These are phyloP conservation scores for Clarireedia homoeocarpa DNA, from an alignment of 2,329 filamentous ascomycete genomes.

Conservation along the genomic window DNA sequence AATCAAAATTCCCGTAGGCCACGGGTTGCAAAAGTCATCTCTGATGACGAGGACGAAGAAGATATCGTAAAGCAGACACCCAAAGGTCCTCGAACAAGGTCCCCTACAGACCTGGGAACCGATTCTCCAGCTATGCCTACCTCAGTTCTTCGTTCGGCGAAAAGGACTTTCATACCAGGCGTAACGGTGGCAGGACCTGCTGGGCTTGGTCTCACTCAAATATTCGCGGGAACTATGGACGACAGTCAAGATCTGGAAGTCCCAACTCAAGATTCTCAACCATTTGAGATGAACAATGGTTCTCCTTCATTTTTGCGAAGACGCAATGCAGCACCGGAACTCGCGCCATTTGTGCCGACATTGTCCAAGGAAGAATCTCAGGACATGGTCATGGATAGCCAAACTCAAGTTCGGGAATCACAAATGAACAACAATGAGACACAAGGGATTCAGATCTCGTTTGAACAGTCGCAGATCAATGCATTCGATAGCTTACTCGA, in stretches of 20 bases:
- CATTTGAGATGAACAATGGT: constrained; percentile 28
- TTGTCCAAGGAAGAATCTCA: constrained; percentile 33
- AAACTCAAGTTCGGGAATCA: constrained; percentile 35
- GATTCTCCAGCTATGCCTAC: constrained; percentile 45
- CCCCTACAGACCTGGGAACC: constrained; percentile 30
- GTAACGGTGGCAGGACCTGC: constrained; percentile 53
- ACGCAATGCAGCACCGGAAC: constrained; percentile 41
- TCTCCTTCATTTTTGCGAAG: constrained; percentile 41
- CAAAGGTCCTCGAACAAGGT: constrained; percentile 18
- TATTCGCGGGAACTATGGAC: constrained; percentile 85
- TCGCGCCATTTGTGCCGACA: constrained; percentile 38
- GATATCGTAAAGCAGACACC: constrained; percentile 21
- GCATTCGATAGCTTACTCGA: constrained; percentile 49
- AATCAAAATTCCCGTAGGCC: constrained; percentile 14
- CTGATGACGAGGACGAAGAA: constrained; percentile 38
- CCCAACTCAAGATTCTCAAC: constrained; percentile 18
- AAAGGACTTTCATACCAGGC: constrained; percentile 62
- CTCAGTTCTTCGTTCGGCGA: constrained; percentile 60
- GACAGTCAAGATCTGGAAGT: constrained; percentile 37
- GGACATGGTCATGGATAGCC: constrained; percentile 42
- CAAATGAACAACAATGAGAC: constrained; percentile 31
- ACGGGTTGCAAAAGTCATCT: constrained; percentile 27
- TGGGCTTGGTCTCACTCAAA: constrained; percentile 74
- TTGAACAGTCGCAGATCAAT: constrained; percentile 53
- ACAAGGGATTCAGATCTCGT: constrained; percentile 43